Evolutionary conservation across 1,139 yeast species (phyloP), one percentile per base, ranked within the genome.

Genomic region (Geotrichum restrictum): DNA sequence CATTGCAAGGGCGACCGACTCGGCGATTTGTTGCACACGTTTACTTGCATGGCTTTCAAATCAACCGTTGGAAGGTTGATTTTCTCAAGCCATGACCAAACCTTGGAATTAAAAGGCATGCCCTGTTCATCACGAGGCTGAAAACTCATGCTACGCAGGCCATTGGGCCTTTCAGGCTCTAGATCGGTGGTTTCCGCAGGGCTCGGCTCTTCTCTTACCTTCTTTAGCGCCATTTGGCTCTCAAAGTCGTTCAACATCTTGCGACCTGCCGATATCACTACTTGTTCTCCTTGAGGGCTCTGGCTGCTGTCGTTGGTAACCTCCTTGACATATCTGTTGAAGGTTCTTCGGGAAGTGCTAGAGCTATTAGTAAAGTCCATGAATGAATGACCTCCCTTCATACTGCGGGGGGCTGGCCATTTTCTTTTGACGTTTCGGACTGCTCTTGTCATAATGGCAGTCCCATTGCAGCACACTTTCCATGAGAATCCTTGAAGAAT

Each of bases 21-120:
- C n/a, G 21, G 16, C 16, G 11, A 8, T 6, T 10, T 37, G 13
- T 19, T 31, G 4, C 31, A 21, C 3, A 45, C 46, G 11, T 21
- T 22, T 7, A 34, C 41, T 8, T 18, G 13, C 33, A 13, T 37
- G 6, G 47, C 8, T 1, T 39, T 21, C 16, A 34, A 19, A 14
- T 27, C 40, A 34, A 22, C 21, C 24, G 37, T 47, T 29, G 32
- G 37, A 22, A 47, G 18, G 29, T 16, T 49, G 8, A 45, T 29
- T 16, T 39, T 49, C 21, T 46, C 57, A 14, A 62, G 54, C 66
- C 66, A 63, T 16, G 45, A 47, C 3, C 44, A 19, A 6, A 62
- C 64, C 48, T 63, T 63, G 19, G 56, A 57, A 14, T 54, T 44
- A 46, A 45, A 58, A 16, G 55, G 53, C 64, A 62, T 62, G 40